A percentile compares a stretch with the other conserved stretches of the same genome.
Conservation (phyloP, 768 basidiomycete genomes). For the Cystobasidium tubakii region DNA sequence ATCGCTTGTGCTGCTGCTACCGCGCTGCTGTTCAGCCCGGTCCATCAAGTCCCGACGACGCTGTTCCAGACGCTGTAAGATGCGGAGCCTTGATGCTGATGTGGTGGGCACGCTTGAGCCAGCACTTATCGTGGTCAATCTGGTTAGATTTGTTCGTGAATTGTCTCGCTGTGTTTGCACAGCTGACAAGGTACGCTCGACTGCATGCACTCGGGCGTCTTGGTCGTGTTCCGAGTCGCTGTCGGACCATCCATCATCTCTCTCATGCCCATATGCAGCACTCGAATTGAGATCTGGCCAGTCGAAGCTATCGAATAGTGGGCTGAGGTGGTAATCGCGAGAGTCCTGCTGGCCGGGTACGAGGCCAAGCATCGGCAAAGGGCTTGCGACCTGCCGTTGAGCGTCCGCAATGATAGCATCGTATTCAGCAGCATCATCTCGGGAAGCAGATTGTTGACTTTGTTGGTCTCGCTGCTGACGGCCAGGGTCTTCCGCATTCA, state of each 20-base stretch:
- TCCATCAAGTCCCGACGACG: neutral
- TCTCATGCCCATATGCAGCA: neutral
- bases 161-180: neutral
- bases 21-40: neutral
- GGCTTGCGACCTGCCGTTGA: slow-evolving; percentile 16
- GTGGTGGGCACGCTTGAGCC: neutral
- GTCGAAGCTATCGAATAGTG: slow-evolving; percentile 4
- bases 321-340: neutral
- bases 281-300: slow-evolving; percentile 21
- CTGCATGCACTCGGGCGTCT: neutral
- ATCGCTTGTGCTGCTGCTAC: neutral
- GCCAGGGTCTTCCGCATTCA: neutral
- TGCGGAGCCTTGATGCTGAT: neutral
- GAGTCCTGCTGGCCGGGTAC: slow-evolving; percentile 5
- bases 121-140: neutral
- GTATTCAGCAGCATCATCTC: slow-evolving; percentile 12
- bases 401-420: slow-evolving; percentile 28
- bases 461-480: neutral
- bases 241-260: neutral
- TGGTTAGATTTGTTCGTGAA: neutral
- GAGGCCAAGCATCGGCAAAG: slow-evolving; percentile 2
- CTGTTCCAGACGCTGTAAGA: slow-evolving; percentile 3
- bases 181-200: neutral
- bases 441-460: neutral
- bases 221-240: neutral